Percentiles rank a stretch among this genome's conserved stretches.
These are phyloP conservation scores for Erythrobasidium yunnanense DNA, from an alignment of 768 basidiomycete genomes.

Conservation along the genomic window DNA sequence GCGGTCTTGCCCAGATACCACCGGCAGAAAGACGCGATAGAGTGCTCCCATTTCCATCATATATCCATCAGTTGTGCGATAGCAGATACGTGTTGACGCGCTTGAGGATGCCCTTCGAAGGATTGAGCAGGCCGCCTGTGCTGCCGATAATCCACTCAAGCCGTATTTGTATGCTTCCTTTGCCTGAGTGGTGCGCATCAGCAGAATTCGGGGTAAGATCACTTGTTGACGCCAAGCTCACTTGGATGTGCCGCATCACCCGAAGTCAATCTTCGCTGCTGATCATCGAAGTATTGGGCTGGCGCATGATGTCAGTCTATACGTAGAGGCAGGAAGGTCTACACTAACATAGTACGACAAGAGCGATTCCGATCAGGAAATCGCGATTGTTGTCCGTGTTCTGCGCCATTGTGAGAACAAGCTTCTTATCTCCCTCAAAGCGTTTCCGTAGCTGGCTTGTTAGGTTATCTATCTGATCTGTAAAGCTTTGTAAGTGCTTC, in stretches of 20 bases:
- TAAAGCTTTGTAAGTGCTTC: background rate
- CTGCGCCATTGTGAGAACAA: background rate
- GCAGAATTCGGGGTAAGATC: background rate
- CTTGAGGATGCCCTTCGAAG: slow-evolving; percentile 68
- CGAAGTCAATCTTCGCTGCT: too few species aligned
- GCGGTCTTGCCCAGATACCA: too few species aligned
- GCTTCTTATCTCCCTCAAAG: background rate
- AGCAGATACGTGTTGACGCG: slow-evolving; percentile 65
- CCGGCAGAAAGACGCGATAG: too few species aligned
- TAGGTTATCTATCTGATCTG: background rate
- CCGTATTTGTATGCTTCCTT: slow-evolving; percentile 57
- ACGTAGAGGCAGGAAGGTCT: background rate
- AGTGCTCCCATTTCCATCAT: too few species aligned
- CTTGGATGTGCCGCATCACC: background rate
- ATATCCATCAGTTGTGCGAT: too few species aligned
- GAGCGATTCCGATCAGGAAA: background rate
- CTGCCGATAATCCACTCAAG: slow-evolving; percentile 70
- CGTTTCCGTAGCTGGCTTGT: background rate
- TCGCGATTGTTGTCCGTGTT: slow-evolving; percentile 7
- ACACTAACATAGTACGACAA: background rate
- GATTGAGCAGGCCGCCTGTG: slow-evolving; percentile 59
- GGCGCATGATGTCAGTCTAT: background rate
- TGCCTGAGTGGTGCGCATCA: slow-evolving; percentile 40
- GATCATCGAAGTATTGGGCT: background rate
- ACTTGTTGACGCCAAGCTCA: background rate